Evolutionary conservation across 192 early-diverging fungal species (phyloP), one percentile per base, ranked within the genome.

Genomic region (Backusella macrospora): DNA sequence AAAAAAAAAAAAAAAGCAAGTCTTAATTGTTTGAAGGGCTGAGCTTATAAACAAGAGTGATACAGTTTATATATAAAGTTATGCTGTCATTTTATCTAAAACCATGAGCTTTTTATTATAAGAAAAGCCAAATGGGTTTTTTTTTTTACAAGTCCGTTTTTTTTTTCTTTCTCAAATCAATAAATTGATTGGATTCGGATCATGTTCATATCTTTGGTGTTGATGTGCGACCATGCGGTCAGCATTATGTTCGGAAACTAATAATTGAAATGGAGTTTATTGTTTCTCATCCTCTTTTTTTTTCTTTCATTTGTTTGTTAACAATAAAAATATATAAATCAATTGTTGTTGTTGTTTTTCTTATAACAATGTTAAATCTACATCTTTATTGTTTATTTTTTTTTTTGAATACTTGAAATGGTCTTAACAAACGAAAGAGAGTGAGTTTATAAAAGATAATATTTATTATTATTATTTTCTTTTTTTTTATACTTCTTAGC

Each of bases 211-310:
- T 59, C 52, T 59, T 59, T 59, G 52, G 52, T 59, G 52, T 23
- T 59, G 52, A 59, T 59, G 52, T 59, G n/a, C 52, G 21, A 59
- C 52, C 52, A 59, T 59, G 52, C 52, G 52, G 52, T 59, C 52
- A 59, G 52, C 52, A 59, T 59, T 59, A 59, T 23, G 52, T 26
- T 59, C 52, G 52, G 52, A 59, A 59, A 59, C 52, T 59, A 59
- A 59, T 59, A 59, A 26, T 59, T 59, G 21, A 59, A 59, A 59
- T 59, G 52, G 52, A 59, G 52, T 59, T 59, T 59, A 23, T 46
- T 59, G 52, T 13, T 59, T 26, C 13, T 26, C 21, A 3, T 10
- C 26, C 26, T 59, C 52, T 59, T 59, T 59, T 23, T 26, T 59
- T 3, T 59, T 59, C 9, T 59, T 26, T 59, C 26, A 59, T 59